Base-by-base conservation (phyloP, 2,329 filamentous ascomycete species). In the Calonectria hongkongensis region DNA sequence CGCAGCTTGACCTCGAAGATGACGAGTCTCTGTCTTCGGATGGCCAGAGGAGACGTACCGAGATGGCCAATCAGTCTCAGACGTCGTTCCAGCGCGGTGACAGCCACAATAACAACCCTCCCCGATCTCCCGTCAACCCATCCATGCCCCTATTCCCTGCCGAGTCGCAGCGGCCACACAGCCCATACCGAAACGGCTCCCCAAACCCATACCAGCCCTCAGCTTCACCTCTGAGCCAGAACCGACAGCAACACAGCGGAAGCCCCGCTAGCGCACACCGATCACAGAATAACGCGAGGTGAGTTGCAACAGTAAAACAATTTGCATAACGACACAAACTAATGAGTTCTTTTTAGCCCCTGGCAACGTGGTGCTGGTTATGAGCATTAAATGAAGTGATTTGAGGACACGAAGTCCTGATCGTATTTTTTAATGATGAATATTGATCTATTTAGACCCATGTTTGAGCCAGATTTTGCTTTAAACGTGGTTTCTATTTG, bases 331-430 rank as follows among this genome's bases (percentile, higher is more conserved):
- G 39, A 2, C n/a, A 50, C 3, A 70, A 66, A 41, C 80, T 80
- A 73, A 78, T 68, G n/a, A 15, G 18, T 33, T 33, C 4, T 9
- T 47, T 30, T 70, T 58, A 87, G 85, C 77, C 85, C 85, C 30
- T 87, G 85, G 85, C 85, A 87, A 76, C 85, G 85, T 72, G 85
- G 85, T 72, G 85, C 85, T 56, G 85, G 85, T 48, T 87, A 87
- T 75, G 85, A 87, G 25, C 82, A 86, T 47, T 79, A 74, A 74
- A 73, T 68, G 76, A 75, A 72, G 54, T 71, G 70, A 74, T 60
- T 47, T 54, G 15, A 71, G 56, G 47, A 76, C 60, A 54, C 45
- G 60, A 50, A 74, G 63, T 63, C 54, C 51, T 36, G 63, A 56
- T 71, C 68, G 36, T 68, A 58, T 73, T 74, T 72, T 63, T 77